Base-by-base conservation (phyloP, 768 basidiomycete species). In the Sarcomyxa edulis region DNA sequence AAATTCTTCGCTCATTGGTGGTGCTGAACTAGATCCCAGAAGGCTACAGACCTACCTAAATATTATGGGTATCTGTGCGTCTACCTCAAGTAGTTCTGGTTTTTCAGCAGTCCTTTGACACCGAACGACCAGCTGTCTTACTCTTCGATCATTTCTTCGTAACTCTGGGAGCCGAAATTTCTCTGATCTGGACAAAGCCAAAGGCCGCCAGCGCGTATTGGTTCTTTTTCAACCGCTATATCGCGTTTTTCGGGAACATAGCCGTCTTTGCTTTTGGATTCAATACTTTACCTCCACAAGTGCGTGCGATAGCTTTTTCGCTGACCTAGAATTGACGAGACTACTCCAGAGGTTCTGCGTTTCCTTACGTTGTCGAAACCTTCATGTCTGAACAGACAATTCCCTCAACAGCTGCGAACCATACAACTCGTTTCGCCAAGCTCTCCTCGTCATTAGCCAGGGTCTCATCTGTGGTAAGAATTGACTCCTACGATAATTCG, bases 161-260 rank as follows among this genome's bases (percentile, higher is more conserved):
- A n/a, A 64, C 66, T 5, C 52, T 55, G 9, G 54, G 67, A 66
- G 46, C 43, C 53, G 74, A 76, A 46, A 49, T 72, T 25, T 47
- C 56, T 11, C 60, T 62, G 35, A 48, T 78, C 5, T 78, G 76
- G 76, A 52, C 53, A 36, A 56, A 60, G 31, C 63, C 62, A 1
- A 65, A 63, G 37, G 58, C 53, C 1, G 35, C 45, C 7, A 65
- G 69, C 37, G 58, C 69, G 2, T 60, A 62, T 23, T 60, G 67
- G 48, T 77, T 77, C 52, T 66, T 72, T 34, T 32, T 71, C 24
- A 73, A 74, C 43, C 69, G 75, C 5, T 78, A 78, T 39, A 44
- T 70, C 21, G 60, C 69, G 3, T 58, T 72, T 35, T 51, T 70
- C 28, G 67, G 64, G 22, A 64, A 63, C 33, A 48, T 66, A 9